Percentiles rank a stretch among this genome's conserved stretches.
phyloP scores from a whole-genome alignment of 805 yeast species.

The Hanseniaspora lindneri region DNA sequence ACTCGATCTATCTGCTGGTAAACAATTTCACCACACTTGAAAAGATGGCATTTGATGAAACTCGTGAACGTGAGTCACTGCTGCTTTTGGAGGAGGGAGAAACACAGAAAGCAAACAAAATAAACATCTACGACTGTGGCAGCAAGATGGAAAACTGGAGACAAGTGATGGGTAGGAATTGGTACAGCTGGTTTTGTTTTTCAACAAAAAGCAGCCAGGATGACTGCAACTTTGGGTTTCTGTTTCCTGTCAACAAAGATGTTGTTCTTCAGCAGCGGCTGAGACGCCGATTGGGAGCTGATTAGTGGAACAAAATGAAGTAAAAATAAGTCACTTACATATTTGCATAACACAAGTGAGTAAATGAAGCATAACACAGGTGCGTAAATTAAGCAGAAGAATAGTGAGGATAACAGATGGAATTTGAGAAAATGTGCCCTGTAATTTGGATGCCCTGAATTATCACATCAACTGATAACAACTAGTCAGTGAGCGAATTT shows the following conservation, averaged over 20 bases:
- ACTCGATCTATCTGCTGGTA: slow-evolving; percentile 47
- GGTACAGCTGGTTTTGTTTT: slow-evolving; percentile 67
- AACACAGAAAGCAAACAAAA: slow-evolving; percentile 33
- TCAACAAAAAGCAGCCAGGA: slow-evolving; percentile 26
- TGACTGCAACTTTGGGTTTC: slow-evolving; percentile 38
- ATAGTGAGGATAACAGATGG: too few relatives aligned
- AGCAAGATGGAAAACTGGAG: slow-evolving; percentile 43
- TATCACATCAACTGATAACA: too few relatives aligned
- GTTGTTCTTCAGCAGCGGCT: slow-evolving; percentile 25
- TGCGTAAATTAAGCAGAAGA: too few relatives aligned
- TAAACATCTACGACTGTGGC: slow-evolving; percentile 73
- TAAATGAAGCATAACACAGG: too few relatives aligned
- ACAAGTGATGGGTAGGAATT: slow-evolving; percentile 57
- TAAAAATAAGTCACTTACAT: too few relatives aligned
- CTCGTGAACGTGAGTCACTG: slow-evolving; percentile 31
- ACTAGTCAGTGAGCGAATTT: too few relatives aligned
- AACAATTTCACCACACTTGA: slow-evolving; percentile 75
- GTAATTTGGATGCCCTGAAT: too few relatives aligned
- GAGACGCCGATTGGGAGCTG: slow-evolving; percentile 19
- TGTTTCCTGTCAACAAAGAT: slow-evolving; percentile 37
- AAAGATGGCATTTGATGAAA: slow-evolving; percentile 44
- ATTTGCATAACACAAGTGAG: too few relatives aligned
- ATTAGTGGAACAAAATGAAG: background rate
- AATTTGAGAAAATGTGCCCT: too few relatives aligned
- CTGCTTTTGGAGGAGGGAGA: slow-evolving; percentile 24